Base-by-base conservation (phyloP, 2,329 filamentous ascomycete genomes). In the Thielaviopsis populi region DNA sequence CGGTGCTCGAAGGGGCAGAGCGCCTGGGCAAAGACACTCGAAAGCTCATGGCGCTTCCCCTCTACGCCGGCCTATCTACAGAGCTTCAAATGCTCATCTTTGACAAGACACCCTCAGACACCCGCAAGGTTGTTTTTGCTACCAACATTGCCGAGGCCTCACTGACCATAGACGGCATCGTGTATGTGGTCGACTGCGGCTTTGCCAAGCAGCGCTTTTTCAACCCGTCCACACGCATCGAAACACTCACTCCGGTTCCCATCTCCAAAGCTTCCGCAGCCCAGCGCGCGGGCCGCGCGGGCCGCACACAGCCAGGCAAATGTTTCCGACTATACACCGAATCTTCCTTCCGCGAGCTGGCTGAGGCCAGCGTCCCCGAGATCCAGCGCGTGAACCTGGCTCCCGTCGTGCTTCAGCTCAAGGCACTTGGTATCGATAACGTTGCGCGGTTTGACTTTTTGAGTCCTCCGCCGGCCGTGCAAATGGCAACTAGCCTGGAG, bases 91-190 rank as follows among this genome's bases (percentile, higher is more conserved):
- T 96, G 84, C 91, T 91, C 68, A 87, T 97, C 48, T 97, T 97
- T 71, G 90, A 96, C 69, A 84, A 87, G 63, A 78, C 91, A 1
- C 84, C 89, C 0, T 85, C 89, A 66, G 86, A 91, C 66, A 91
- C 86, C 1, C 83, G 94, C 50, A 97, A 97, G 72, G 88, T 96
- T 46, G 88, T 99, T 42, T 86, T 96, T 68, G 87, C 89, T 3
- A 97, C 94, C 65, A 97, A 97, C 72, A 96, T 97, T 68, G 91
- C 94, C 13, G 94, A 99, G 76, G 92, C 94, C 3, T 96, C 90
- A 1, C 87, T 99, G 53, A 97, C 94, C 17, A 95, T 97, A 64
- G 86, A 94, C 62, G 91, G 90, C 2, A 91, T 97, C 66, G 85
- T 91, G 63, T 95, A 89, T 70, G 92, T 99, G 5, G 77, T 97